Evolutionary conservation across 495 filamentous ascomycete genomes (phyloP).

Genomic region (Hyaloscypha hepaticicola): DNA sequence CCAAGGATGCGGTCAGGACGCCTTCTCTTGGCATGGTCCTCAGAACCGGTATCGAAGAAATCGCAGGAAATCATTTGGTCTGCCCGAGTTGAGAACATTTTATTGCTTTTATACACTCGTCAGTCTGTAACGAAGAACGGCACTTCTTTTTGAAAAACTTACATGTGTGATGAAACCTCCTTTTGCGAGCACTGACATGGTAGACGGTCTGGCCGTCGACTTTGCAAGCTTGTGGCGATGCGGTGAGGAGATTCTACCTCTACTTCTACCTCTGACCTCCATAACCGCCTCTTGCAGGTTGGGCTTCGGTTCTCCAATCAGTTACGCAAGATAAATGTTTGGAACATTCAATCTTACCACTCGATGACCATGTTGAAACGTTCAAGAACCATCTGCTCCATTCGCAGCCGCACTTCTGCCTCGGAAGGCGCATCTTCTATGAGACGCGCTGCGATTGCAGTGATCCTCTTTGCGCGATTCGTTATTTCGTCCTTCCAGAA

Average conservation of each 20-base stretch:
- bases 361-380: background rate
- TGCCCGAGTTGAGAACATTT: constrained; percentile 13
- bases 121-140: too few species aligned
- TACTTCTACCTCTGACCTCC: constrained; percentile 13
- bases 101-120: background rate
- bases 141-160: background rate
- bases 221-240: background rate
- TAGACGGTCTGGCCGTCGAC: constrained; percentile 1
- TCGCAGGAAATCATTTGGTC: constrained; percentile 7
- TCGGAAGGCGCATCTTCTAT: background rate
- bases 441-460: background rate
- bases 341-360: background rate
- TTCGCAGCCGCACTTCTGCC: background rate
- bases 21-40: background rate
- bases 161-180: background rate
- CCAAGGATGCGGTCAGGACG: constrained; percentile 12
- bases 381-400: background rate
- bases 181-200: background rate
- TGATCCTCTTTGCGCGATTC: background rate
- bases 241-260: background rate
- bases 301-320: background rate
- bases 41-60: background rate
- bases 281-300: background rate
- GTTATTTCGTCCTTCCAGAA: background rate
- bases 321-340: background rate